These are phyloP conservation scores for Paraphaeosphaeria minitans DNA, from an alignment of 2,329 filamentous ascomycete species.

Conservation along the genomic window DNA sequence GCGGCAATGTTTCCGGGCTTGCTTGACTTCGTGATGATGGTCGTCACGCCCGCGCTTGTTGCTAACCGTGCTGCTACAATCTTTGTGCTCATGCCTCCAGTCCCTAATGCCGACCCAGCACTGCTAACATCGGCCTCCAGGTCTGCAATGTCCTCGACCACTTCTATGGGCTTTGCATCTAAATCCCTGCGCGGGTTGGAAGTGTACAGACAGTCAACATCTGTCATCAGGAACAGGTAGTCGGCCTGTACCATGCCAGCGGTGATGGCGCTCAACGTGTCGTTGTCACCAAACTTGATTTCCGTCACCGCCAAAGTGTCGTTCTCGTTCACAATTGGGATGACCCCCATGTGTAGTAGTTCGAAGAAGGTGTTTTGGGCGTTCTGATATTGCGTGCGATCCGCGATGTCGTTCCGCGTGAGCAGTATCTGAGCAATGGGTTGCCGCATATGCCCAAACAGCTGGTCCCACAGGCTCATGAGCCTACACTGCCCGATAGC, in stretches of 20 bases:
- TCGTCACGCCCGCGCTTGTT: constrained; percentile 92
- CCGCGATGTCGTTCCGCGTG: constrained; percentile 94
- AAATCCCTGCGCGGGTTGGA: constrained; percentile 88
- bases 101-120: constrained; percentile 85
- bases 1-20: constrained; percentile 88
- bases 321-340: constrained; percentile 98
- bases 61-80: constrained; percentile 91
- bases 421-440: constrained; percentile 93
- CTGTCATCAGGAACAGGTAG: constrained; percentile 97
- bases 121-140: constrained; percentile 89
- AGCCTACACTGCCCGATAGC: constrained; percentile 95
- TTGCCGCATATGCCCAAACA: constrained; percentile 86
- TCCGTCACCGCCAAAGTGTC: constrained; percentile 95
- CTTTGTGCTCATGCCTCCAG: constrained; percentile 97
- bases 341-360: constrained; percentile 90
- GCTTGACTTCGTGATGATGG: constrained; percentile 92
- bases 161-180: constrained; percentile 86
- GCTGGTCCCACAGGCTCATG: constrained; percentile 92
- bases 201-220: constrained; percentile 96
- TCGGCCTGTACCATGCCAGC: constrained; percentile 97
- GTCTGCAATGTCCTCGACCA: constrained; percentile 84
- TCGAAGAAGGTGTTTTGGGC: constrained; percentile 94
- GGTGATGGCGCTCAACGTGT: constrained; percentile 94
- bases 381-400: constrained; percentile 94
- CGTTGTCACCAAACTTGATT: constrained; percentile 99